phyloP scores from a whole-genome alignment of 2,329 filamentous ascomycete species.

The Setomelanomma holmii region DNA sequence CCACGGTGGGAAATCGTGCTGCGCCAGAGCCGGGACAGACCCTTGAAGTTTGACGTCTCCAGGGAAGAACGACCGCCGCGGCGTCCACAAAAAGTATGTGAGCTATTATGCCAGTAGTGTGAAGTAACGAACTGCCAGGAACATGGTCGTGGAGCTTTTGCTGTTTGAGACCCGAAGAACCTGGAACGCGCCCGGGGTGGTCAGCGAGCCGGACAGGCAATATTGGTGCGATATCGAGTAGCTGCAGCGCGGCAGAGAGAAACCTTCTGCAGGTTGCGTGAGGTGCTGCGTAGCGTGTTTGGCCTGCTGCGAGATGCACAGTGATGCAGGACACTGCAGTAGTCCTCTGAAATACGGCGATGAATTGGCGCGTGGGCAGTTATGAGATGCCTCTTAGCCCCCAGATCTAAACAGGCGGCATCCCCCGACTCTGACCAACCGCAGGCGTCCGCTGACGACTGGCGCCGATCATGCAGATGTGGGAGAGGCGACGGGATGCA shows the following conservation, averaged over 20 bases:
- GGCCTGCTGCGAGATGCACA: slow-evolving; percentile 33
- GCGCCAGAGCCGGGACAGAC: slow-evolving; percentile 34
- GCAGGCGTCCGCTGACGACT: slow-evolving; percentile 38
- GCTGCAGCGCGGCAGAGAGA: slow-evolving; percentile 24
- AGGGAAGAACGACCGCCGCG: slow-evolving; percentile 29
- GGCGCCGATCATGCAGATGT: slow-evolving; percentile 46
- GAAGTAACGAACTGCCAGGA: slow-evolving; percentile 40
- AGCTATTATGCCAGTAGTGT: slow-evolving; percentile 29
- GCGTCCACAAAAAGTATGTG: slow-evolving; percentile 24
- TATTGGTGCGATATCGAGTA: slow-evolving; percentile 37
- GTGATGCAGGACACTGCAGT: slow-evolving; percentile 34
- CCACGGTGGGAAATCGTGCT: slow-evolving; percentile 35
- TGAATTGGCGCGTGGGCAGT: slow-evolving; percentile 26
- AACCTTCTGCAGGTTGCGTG: slow-evolving; percentile 33
- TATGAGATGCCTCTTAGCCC: slow-evolving; percentile 28
- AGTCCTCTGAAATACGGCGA: slow-evolving; percentile 19
- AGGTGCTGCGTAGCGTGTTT: slow-evolving; percentile 44
- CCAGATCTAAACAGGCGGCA: slow-evolving; percentile 26
- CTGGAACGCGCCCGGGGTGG: slow-evolving; percentile 28
- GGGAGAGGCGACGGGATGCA: slow-evolving; percentile 39
- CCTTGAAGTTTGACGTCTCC: slow-evolving; percentile 21
- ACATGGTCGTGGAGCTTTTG: slow-evolving; percentile 47
- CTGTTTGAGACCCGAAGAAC: slow-evolving; percentile 45
- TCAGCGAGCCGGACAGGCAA: slow-evolving; percentile 34
- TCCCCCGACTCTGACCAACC: slow-evolving; percentile 34